A percentile compares a stretch with the other conserved stretches of the same genome.
These are phyloP conservation scores for Cryomyces minteri DNA, from an alignment of 495 filamentous ascomycete genomes.

Conservation along the genomic window DNA sequence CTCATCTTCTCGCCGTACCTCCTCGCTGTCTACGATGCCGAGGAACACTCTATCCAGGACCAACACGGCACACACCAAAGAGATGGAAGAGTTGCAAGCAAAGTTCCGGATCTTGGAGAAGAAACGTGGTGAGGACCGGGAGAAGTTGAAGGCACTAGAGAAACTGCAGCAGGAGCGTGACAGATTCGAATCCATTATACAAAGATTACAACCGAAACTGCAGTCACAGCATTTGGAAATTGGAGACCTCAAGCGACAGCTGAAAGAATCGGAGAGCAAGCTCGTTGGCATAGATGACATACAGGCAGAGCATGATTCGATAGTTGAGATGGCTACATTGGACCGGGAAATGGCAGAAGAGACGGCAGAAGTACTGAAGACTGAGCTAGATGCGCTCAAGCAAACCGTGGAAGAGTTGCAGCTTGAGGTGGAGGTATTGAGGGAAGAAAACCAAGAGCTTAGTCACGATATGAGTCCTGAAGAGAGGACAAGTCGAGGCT, in stretches of 20 bases:
- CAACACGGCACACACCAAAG: too few species aligned
- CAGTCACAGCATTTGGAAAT: constrained; percentile 75
- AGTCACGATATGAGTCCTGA: constrained; percentile 73
- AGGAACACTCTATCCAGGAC: too few species aligned
- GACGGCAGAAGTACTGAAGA: constrained; percentile 58
- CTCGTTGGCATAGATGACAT: constrained; percentile 50
- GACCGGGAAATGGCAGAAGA: constrained; percentile 97
- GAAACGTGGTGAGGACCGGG: too few species aligned
- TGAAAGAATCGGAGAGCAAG: constrained; percentile 55
- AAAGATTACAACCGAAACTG: constrained; percentile 80
- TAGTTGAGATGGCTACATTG: constrained; percentile 72
- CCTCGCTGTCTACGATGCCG: too few species aligned
- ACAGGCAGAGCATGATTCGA: constrained; percentile 65
- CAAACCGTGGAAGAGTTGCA: constrained; percentile 64
- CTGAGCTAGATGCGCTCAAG: constrained; percentile 63
- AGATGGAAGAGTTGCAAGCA: too few species aligned
- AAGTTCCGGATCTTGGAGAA: too few species aligned
- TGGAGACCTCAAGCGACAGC: constrained; percentile 48
- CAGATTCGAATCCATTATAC: constrained; percentile 73
- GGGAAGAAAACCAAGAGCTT: constrained; percentile 72
- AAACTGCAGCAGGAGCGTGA: too few species aligned
- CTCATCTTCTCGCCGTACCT: too few species aligned
- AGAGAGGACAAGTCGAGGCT: constrained; percentile 68
- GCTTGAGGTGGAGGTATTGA: constrained; percentile 70
- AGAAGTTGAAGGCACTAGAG: too few species aligned